Evolutionary conservation across 345 rosid species (phyloP).

Genomic region (Eucalyptus melliodora): DNA sequence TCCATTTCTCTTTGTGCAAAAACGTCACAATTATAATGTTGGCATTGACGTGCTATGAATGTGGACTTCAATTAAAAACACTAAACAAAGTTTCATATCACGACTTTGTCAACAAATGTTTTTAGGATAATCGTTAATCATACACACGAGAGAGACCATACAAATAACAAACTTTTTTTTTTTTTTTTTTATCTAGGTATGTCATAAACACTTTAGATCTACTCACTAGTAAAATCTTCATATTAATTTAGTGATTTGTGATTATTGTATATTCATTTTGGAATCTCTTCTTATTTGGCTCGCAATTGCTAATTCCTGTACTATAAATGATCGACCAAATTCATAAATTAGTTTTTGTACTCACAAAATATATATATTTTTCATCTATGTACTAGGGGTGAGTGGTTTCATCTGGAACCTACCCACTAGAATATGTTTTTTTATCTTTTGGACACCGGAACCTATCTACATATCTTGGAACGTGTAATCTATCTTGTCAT

Average conservation of each 20-base stretch:
- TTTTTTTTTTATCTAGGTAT: neutral
- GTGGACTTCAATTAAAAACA: neutral
- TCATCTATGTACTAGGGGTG: no score
- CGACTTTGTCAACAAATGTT: neutral
- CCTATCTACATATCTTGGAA: accelerated
- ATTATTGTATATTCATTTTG: neutral
- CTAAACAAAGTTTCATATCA: neutral
- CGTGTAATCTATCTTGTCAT: no score
- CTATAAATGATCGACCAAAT: neutral
- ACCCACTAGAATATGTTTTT: neutral
- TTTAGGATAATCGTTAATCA: neutral
- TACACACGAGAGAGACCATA: neutral
- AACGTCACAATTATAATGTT: neutral
- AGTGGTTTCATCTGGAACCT: accelerated
- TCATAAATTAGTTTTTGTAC: neutral
- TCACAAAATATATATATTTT: neutral
- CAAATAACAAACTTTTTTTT: neutral
- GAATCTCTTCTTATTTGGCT: neutral
- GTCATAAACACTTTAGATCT: neutral
- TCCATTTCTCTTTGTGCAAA: neutral
- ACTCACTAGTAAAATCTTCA: neutral
- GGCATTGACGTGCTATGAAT: neutral
- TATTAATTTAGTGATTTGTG: neutral
- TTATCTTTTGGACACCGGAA: accelerated
- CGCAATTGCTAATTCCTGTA: accelerated